Conservation (phyloP, 139 green algal genomes). For the Trebouxia sp. region DNA sequence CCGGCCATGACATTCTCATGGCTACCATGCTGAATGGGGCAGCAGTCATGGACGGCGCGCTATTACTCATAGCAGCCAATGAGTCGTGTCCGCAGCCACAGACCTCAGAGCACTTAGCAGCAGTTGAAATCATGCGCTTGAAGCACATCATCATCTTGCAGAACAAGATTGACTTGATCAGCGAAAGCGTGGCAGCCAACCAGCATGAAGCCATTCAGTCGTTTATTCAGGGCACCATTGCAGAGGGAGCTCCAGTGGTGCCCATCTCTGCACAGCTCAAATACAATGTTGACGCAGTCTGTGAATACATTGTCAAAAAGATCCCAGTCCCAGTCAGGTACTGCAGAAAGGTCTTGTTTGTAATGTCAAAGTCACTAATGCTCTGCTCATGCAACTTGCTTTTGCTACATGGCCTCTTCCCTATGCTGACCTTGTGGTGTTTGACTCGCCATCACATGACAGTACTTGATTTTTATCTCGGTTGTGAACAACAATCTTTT, state of each 20-base stretch:
- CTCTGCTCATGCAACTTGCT: too few relatives aligned
- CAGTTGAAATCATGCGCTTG: slow-evolving; percentile 99
- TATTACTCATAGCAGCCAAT: slow-evolving; percentile 98
- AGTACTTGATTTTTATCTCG: too few relatives aligned
- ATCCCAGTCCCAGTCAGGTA: slow-evolving; percentile 84
- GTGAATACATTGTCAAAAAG: slow-evolving; percentile 97
- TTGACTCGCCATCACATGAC: too few relatives aligned
- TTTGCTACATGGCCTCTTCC: too few relatives aligned
- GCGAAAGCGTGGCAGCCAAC: slow-evolving; percentile 82
- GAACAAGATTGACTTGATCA: slow-evolving; percentile 93
- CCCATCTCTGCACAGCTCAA: slow-evolving; percentile 98
- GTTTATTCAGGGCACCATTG: slow-evolving; percentile 88
- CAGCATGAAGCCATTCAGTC: slow-evolving; percentile 92
- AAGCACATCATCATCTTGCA: slow-evolving; percentile 95
- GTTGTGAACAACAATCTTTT: too few relatives aligned
- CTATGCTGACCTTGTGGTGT: too few relatives aligned
- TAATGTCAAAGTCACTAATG: too few relatives aligned
- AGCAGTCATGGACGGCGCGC: slow-evolving; percentile 98
- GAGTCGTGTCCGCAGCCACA: slow-evolving; percentile 96
- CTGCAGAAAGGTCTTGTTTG: too few relatives aligned
- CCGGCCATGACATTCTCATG: slow-evolving; percentile 99
- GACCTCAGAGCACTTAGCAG: slow-evolving; percentile 93
- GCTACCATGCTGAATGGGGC: slow-evolving; percentile 99
- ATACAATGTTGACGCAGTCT: slow-evolving; percentile 99
- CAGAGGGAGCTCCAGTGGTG: slow-evolving; percentile 93